Percentiles rank a stretch among this genome's conserved stretches.
Conservation (phyloP, 2,329 filamentous ascomycete species). For the Pseudogymnoascus verrucosus region DNA sequence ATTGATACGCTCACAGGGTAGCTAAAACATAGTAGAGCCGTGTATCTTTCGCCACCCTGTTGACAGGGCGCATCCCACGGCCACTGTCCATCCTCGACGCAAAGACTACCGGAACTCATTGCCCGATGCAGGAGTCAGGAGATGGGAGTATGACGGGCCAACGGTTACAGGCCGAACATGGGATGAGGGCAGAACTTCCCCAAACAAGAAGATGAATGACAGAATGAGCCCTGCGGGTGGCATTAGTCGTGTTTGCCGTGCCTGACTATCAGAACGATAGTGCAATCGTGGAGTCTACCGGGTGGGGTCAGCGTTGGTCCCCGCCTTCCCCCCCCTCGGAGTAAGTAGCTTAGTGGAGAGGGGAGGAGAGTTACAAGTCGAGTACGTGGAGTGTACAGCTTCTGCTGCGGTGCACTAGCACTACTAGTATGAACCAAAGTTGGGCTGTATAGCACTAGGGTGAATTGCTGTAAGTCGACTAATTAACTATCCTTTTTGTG, state of each 20-base stretch:
- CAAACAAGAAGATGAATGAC: not conserved
- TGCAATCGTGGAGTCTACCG: not conserved
- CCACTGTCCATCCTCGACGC: not conserved
- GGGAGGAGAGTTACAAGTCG: not conserved
- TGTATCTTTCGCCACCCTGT: not conserved
- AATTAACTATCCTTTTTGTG: not conserved
- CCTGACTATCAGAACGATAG: constrained; percentile 1
- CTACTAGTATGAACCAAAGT: not conserved
- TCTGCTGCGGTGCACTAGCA: not conserved
- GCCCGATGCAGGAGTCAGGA: not conserved
- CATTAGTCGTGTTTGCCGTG: not conserved
- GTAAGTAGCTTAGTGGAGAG: not conserved
- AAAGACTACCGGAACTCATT: not conserved
- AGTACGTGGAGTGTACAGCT: not conserved
- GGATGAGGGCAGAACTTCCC: not conserved
- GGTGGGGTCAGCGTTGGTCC: not conserved
- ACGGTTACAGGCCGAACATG: constrained; percentile 4
- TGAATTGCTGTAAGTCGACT: not conserved
- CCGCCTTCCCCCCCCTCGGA: not conserved
- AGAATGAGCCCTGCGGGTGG: not conserved
- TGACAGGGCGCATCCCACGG: not conserved
- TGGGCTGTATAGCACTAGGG: not conserved
- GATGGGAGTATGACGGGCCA: not conserved
- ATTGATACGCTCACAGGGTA: not conserved
- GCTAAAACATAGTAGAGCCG: not conserved